Percentiles rank a stretch among this genome's conserved stretches.
Evolutionary conservation across 2,329 filamentous ascomycete species (phyloP).

Genomic region (Colletotrichum trifolii): DNA sequence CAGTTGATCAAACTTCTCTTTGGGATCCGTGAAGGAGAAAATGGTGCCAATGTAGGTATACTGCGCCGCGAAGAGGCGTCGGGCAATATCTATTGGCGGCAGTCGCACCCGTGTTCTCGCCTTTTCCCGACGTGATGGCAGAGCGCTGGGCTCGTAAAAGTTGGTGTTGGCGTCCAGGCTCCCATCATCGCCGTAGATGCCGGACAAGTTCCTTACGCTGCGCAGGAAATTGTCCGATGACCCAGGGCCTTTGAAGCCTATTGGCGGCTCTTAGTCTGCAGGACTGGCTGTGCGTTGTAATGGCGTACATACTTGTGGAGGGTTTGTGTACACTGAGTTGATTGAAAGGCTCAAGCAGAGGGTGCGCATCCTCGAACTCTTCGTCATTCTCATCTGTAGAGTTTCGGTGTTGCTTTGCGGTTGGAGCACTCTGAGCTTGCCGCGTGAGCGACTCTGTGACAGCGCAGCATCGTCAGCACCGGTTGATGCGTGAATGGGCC

Average conservation of each 20-base stretch:
- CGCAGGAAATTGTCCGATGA: slow-evolving; percentile 52
- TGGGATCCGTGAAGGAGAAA: slow-evolving; percentile 62
- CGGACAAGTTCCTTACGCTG: slow-evolving; percentile 49
- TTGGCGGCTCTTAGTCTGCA: too few relatives aligned
- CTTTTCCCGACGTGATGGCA: slow-evolving; percentile 46
- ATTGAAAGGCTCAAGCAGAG: slow-evolving; percentile 48
- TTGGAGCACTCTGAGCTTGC: neutral
- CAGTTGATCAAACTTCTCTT: slow-evolving; percentile 55
- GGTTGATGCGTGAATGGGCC: neutral
- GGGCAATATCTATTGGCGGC: slow-evolving; percentile 62
- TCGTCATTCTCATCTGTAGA: slow-evolving; percentile 42
- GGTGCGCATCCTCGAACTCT: slow-evolving; percentile 46
- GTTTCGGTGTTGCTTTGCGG: slow-evolving; percentile 4
- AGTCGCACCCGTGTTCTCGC: slow-evolving; percentile 47
- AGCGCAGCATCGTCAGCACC: neutral
- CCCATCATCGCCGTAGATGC: slow-evolving; percentile 46
- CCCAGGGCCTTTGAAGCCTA: slow-evolving; percentile 50
- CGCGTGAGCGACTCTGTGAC: neutral
- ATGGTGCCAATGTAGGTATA: slow-evolving; percentile 68
- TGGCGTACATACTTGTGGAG: slow-evolving; percentile 43
- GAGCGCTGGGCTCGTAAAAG: slow-evolving; percentile 48
- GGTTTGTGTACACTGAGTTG: slow-evolving; percentile 47
- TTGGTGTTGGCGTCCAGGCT: slow-evolving; percentile 45
- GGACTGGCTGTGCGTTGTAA: too few relatives aligned
- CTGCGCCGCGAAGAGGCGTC: slow-evolving; percentile 61